Evolutionary conservation across 805 yeast species (phyloP).

Genomic region (Candida pseudofarinosa): DNA sequence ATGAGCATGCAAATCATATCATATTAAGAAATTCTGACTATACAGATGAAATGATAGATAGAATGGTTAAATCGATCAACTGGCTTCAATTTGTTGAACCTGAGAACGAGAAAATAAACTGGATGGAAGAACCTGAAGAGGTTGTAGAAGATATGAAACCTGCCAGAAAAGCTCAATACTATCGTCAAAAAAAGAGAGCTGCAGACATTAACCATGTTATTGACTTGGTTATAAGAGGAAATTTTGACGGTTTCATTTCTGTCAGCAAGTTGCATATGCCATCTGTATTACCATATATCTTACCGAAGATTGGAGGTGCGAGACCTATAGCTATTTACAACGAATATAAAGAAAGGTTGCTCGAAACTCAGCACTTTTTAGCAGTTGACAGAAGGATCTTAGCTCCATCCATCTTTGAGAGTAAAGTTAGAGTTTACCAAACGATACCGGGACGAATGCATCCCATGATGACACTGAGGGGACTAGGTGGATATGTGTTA

Average conservation of each 20-base stretch:
- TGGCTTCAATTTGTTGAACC: conserved; percentile 83
- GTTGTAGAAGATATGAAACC: conserved; percentile 55
- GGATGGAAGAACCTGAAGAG: conserved; percentile 45
- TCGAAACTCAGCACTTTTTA: conserved; percentile 69
- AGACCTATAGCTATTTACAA: conserved; percentile 81
- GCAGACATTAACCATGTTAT: conserved; percentile 46
- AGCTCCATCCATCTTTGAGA: conserved; percentile 79
- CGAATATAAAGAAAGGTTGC: conserved; percentile 74
- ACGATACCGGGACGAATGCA: conserved; percentile 92
- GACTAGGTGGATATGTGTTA: conserved; percentile 86
- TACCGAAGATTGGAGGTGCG: conserved; percentile 74
- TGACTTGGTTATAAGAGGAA: conserved; percentile 44
- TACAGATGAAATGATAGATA: conserved; percentile 46
- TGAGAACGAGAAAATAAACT: conserved; percentile 48
- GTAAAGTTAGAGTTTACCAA: conserved; percentile 82
- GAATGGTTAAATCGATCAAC: conserved; percentile 65
- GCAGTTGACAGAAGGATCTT: conserved; percentile 64
- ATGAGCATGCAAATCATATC: conserved; percentile 84
- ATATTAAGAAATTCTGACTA: conserved; percentile 65
- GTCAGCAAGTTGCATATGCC: conserved; percentile 72
- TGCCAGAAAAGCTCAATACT: conserved; percentile 60
- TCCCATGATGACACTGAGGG: conserved; percentile 90
- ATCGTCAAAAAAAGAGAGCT: conserved; percentile 58
- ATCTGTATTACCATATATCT: conserved; percentile 55
- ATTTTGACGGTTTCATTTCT: conserved; percentile 72